Conservation (phyloP, 2,329 filamentous ascomycete genomes). For the Cladophialophora bantiana region DNA sequence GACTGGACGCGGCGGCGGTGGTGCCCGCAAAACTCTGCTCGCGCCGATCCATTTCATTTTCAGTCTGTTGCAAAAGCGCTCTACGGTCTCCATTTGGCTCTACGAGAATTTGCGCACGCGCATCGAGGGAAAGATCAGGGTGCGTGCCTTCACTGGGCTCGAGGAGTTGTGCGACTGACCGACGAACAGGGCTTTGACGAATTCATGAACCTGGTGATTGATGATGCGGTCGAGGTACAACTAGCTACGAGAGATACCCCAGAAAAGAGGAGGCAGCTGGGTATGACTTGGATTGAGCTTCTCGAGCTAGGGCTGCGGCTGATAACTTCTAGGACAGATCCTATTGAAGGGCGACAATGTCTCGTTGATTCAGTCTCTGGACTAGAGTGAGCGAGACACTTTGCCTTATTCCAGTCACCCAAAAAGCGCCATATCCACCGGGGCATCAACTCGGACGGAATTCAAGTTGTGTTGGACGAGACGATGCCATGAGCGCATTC, state of each 20-base stretch:
- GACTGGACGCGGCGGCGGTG: constrained; percentile 64
- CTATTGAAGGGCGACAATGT: constrained; percentile 89
- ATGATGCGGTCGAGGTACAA: constrained; percentile 92
- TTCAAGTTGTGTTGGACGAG: not conserved
- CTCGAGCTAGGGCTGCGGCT: constrained; percentile 14
- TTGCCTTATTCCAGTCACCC: not conserved
- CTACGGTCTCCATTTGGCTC: constrained; percentile 91
- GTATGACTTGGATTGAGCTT: constrained; percentile 57
- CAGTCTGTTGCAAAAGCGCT: constrained; percentile 85
- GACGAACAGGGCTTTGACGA: constrained; percentile 87
- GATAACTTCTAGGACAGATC: constrained; percentile 70
- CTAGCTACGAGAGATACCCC: constrained; percentile 80
- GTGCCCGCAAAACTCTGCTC: constrained; percentile 71
- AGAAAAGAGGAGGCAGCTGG: constrained; percentile 78
- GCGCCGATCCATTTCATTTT: constrained; percentile 89
- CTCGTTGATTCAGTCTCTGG: constrained; percentile 72
- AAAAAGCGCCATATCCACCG: not conserved
- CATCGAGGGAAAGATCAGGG: constrained; percentile 95
- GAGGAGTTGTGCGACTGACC: constrained; percentile 29
- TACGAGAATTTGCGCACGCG: constrained; percentile 94
- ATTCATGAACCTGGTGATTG: constrained; percentile 98
- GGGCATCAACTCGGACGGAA: not conserved
- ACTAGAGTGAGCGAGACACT: constrained; percentile 41
- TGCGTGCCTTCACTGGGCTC: constrained; percentile 53
- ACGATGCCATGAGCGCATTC: constrained; percentile 1